A percentile compares a stretch with the other conserved stretches of the same genome.
Evolutionary conservation across 805 yeast species (phyloP).

Genomic region (Cyberlindnera veronae): DNA sequence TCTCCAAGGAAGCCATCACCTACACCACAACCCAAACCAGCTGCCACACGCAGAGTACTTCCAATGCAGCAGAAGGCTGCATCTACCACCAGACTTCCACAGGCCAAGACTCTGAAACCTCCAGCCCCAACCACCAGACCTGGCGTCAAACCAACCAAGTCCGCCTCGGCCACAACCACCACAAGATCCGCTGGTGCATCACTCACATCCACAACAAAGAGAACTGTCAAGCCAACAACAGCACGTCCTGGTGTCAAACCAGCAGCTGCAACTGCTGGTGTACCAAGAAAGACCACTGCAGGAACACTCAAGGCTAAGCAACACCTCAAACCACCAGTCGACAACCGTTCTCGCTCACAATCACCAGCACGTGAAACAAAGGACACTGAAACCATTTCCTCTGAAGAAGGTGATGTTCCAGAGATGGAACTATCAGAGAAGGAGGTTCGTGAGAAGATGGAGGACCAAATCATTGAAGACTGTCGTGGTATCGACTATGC

Average conservation of each 20-base stretch:
- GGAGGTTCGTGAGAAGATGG: constrained; percentile 29
- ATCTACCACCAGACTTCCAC: constrained; percentile 12
- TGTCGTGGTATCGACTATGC: constrained; percentile 68
- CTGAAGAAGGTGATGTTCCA: constrained; percentile 18
- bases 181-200: constrained; percentile 6
- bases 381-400: constrained; percentile 25
- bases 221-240: constrained; percentile 7
- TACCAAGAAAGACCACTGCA: background rate
- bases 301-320: constrained; percentile 2
- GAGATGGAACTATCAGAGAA: constrained; percentile 27
- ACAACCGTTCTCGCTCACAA: constrained; percentile 19
- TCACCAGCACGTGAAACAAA: constrained; percentile 21
- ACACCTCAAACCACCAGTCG: constrained; percentile 6
- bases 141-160: constrained; percentile 4
- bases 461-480: constrained; percentile 29
- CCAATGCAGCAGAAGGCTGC: constrained; percentile 12
- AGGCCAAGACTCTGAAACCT: constrained; percentile 2
- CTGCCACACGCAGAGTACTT: constrained; percentile 6
- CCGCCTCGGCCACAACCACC: constrained; percentile 6
- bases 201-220: constrained; percentile 7
- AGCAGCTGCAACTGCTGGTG: background rate
- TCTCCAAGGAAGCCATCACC: constrained; percentile 12
- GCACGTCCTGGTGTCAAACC: background rate
- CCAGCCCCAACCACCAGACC: constrained; percentile 9
- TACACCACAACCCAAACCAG: background rate